Percentiles rank a stretch among this genome's conserved stretches.
These are phyloP conservation scores for Corymbia citriodora DNA, from an alignment of 441 rosid genomes.

Conservation along the genomic window DNA sequence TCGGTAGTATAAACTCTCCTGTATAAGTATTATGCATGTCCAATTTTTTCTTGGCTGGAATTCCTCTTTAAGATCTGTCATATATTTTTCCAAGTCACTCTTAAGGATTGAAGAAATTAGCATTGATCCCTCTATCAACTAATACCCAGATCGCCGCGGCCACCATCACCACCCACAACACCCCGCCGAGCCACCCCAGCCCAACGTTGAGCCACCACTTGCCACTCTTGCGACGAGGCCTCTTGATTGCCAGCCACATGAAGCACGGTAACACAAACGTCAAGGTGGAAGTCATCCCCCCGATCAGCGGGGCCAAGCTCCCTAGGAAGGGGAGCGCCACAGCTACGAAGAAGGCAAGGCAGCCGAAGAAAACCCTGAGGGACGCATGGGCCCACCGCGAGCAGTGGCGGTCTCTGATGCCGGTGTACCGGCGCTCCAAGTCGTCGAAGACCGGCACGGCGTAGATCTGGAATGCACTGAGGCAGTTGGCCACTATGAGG, in stretches of 20 bases:
- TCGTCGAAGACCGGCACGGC: constrained; percentile 55
- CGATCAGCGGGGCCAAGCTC: constrained; percentile 34
- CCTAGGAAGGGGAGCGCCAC: constrained; percentile 44
- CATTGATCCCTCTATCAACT: constrained; percentile 27
- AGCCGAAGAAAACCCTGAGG: constrained; percentile 38
- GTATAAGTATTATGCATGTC: neutral
- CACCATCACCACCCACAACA: constrained; percentile 19
- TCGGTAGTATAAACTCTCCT: neutral
- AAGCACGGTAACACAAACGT: constrained; percentile 51
- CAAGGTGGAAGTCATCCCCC: constrained; percentile 39
- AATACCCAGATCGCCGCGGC: constrained; percentile 37
- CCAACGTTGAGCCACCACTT: constrained; percentile 37
- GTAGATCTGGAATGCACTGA: constrained; percentile 40
- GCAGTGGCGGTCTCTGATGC: constrained; percentile 14
- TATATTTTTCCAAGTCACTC: neutral
- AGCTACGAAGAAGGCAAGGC: constrained; percentile 30
- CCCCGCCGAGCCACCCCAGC: constrained; percentile 36
- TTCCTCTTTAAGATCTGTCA: neutral
- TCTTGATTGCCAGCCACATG: constrained; percentile 41
- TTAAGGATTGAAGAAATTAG: constrained; percentile 45
- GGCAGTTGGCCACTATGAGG: constrained; percentile 21
- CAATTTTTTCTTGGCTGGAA: neutral
- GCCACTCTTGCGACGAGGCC: neutral
- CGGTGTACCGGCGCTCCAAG: constrained; percentile 22
- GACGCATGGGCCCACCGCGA: constrained; percentile 19